Percentiles rank a stretch among this genome's conserved stretches.
Evolutionary conservation across 2,329 filamentous ascomycete species (phyloP).

Genomic region (Fusarium sacchari): DNA sequence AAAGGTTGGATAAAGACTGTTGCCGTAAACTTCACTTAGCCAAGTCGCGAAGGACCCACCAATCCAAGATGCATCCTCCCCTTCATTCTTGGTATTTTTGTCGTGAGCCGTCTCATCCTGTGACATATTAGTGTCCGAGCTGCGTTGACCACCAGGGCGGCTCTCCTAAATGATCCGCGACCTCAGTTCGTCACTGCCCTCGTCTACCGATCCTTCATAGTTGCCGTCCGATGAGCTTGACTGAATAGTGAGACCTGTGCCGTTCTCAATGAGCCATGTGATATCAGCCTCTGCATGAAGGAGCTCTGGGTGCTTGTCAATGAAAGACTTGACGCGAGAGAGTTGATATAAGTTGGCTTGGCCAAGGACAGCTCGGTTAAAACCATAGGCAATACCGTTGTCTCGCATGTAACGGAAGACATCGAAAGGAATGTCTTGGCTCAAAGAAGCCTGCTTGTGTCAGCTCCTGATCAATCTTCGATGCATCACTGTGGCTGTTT

Average conservation of each 20-base stretch:
- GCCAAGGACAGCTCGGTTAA: constrained; percentile 62
- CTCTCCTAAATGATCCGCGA: constrained; percentile 37
- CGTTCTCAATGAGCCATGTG: constrained; percentile 55
- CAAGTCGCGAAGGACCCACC: constrained; percentile 47
- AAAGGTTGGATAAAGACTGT: constrained; percentile 63
- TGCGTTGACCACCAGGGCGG: constrained; percentile 24
- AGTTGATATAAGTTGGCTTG: constrained; percentile 55
- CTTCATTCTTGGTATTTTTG: constrained; percentile 15
- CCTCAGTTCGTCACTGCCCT: constrained; percentile 22
- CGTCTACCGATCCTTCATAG: constrained; percentile 9
- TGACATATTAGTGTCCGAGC: constrained; percentile 21
- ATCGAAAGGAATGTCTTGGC: constrained; percentile 78
- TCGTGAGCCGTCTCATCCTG: constrained; percentile 25
- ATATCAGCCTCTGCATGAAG: constrained; percentile 60
- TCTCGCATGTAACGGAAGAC: constrained; percentile 88
- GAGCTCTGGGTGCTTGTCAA: constrained; percentile 55
- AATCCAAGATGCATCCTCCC: constrained; percentile 35
- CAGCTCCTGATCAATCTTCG: constrained; percentile 3
- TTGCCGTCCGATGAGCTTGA: background rate
- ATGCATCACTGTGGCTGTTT: background rate
- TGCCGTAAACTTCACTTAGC: constrained; percentile 56
- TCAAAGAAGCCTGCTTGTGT: constrained; percentile 59
- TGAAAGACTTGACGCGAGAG: constrained; percentile 58
- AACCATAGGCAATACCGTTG: constrained; percentile 81
- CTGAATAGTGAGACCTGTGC: background rate